These are phyloP conservation scores for Eutrema heterophyllum DNA, from an alignment of 345 rosid genomes.

Conservation along the genomic window DNA sequence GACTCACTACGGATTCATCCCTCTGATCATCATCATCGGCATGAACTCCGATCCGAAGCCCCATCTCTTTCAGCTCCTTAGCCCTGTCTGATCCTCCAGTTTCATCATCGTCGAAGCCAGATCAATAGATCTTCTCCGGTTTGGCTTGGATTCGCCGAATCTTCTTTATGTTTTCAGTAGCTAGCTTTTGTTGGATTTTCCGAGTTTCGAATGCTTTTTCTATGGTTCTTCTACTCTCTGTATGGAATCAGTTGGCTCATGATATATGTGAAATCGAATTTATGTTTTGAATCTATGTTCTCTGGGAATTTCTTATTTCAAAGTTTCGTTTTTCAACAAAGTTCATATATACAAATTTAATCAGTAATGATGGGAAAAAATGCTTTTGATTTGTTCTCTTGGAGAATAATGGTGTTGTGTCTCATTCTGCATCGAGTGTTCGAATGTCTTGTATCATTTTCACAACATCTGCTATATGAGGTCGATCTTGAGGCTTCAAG, in stretches of 20 bases:
- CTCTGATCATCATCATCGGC: slow-evolving; percentile 77
- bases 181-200: neutral
- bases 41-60: slow-evolving; percentile 97
- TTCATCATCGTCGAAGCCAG: neutral
- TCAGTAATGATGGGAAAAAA: neutral
- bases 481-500: slow-evolving; percentile 54
- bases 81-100: slow-evolving; percentile 52
- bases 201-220: neutral
- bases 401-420: slow-evolving; percentile 28
- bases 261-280: slow-evolving; percentile 14
- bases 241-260: slow-evolving; percentile 15
- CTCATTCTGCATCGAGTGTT: slow-evolving; percentile 38
- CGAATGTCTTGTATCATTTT: slow-evolving; percentile 50
- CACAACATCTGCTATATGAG: slow-evolving; percentile 46
- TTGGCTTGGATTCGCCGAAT: slow-evolving; percentile 38
- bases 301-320: neutral
- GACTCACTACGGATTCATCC: slow-evolving; percentile 92
- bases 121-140: slow-evolving; percentile 7
- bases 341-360: neutral
- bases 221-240: neutral
- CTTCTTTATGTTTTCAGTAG: slow-evolving; percentile 11
- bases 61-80: slow-evolving; percentile 77
- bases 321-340: neutral
- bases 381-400: neutral
- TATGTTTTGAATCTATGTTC: neutral